Conservation (phyloP, 2,329 filamentous ascomycete genomes). For the Trichoderma endophyticum region DNA sequence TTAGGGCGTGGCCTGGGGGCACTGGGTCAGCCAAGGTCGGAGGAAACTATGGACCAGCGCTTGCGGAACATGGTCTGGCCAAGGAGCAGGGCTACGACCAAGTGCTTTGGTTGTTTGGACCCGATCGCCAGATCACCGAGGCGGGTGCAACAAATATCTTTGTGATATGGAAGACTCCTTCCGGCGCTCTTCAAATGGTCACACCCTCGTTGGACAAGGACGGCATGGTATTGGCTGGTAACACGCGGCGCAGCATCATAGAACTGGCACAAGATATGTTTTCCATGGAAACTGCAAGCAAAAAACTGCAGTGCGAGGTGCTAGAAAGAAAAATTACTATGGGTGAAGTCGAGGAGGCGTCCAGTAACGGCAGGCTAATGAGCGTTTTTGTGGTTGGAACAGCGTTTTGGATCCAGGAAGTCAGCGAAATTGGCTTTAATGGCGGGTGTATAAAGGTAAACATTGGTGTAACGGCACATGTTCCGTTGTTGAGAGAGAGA, state of each 20-base stretch:
- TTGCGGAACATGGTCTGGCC: background rate
- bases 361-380: background rate
- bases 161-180: slow-evolving; percentile 23
- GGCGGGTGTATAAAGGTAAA: background rate
- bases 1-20: slow-evolving; percentile 77
- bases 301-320: background rate
- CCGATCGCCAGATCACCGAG: slow-evolving; percentile 76
- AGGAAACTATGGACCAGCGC: slow-evolving; percentile 79
- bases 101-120: slow-evolving; percentile 85
- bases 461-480: background rate
- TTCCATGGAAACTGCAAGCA: background rate
- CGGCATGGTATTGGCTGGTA: background rate
- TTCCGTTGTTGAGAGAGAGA: background rate
- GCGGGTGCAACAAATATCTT: slow-evolving; percentile 93
- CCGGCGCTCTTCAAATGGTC: background rate
- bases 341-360: background rate
- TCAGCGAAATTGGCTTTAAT: background rate
- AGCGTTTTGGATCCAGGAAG: background rate
- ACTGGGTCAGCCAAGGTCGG: slow-evolving; percentile 91
- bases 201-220: background rate
- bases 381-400: background rate
- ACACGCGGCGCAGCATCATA: background rate
- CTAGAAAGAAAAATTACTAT: background rate
- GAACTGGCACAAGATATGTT: background rate
- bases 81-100: slow-evolving; percentile 52